Conservation (phyloP, 2,329 filamentous ascomycete species). For the Paramyrothecium sp. region DNA sequence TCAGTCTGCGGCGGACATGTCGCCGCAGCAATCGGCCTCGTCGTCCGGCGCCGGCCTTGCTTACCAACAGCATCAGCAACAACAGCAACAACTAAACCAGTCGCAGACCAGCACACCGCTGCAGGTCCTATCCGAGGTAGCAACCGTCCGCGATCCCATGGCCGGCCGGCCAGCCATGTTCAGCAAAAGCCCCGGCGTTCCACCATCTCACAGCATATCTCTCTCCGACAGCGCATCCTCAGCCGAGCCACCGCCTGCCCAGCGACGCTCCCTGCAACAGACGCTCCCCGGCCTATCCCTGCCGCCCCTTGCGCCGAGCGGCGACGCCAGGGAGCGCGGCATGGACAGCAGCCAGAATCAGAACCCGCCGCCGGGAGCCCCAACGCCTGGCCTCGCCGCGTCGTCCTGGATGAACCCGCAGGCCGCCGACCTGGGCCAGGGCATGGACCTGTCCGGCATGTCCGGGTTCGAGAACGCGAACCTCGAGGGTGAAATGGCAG, state of each 20-base stretch:
- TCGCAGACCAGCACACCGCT: constrained; percentile 49
- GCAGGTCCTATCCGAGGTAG: constrained; percentile 56
- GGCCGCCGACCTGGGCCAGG: constrained; percentile 19
- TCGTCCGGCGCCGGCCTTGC: background rate
- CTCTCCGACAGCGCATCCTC: constrained; percentile 31
- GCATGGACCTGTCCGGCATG: background rate
- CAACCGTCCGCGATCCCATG: constrained; percentile 39
- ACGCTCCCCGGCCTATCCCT: background rate
- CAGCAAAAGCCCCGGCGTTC: constrained; percentile 1
- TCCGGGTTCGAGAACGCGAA: constrained; percentile 25
- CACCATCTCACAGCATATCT: constrained; percentile 30
- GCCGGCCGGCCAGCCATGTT: constrained; percentile 15
- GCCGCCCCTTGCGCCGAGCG: constrained; percentile 5
- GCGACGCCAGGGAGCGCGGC: too few species aligned
- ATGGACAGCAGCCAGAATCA: too few species aligned
- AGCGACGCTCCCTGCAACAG: constrained; percentile 1
- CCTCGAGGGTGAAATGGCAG: constrained; percentile 20
- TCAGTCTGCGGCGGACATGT: background rate
- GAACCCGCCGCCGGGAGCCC: background rate
- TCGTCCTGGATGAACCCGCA: constrained; percentile 8
- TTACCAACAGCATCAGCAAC: constrained; percentile 7
- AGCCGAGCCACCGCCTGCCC: constrained; percentile 8
- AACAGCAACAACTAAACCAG: constrained; percentile 11
- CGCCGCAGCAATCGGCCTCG: background rate
- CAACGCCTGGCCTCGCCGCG: constrained; percentile 12